A percentile compares a stretch with the other conserved stretches of the same genome.
Evolutionary conservation across 2,329 filamentous ascomycete species (phyloP).

Genomic region (Anisogramma anomala): DNA sequence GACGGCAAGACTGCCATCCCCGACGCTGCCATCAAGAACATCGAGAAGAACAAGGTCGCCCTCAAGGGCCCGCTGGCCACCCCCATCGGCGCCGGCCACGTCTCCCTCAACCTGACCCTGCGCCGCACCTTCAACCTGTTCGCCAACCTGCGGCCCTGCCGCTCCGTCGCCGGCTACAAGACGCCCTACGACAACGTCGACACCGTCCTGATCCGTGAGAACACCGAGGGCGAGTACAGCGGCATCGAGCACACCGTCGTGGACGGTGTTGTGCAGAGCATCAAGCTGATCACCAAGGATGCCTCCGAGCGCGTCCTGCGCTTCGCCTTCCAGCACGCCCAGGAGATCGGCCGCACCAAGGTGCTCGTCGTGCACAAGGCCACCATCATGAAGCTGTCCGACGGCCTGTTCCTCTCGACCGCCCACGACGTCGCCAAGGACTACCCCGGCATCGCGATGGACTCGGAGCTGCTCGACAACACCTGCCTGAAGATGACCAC

Average conservation of each 20-base stretch:
- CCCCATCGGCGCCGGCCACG: slow-evolving; percentile 95
- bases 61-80: slow-evolving; percentile 97
- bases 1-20: slow-evolving; percentile 94
- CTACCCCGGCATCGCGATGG: slow-evolving; percentile 91
- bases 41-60: slow-evolving; percentile 90
- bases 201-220: slow-evolving; percentile 96
- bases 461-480: slow-evolving; percentile 97
- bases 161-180: slow-evolving; percentile 94
- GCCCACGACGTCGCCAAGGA: slow-evolving; percentile 83
- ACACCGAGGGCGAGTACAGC: slow-evolving; percentile 25
- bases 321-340: slow-evolving; percentile 96
- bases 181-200: slow-evolving; percentile 96
- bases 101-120: slow-evolving; percentile 96
- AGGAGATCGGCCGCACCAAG: slow-evolving; percentile 88
- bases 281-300: slow-evolving; percentile 96
- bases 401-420: slow-evolving; percentile 91
- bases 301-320: slow-evolving; percentile 91
- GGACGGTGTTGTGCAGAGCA: slow-evolving; percentile 92
- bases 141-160: slow-evolving; percentile 96
- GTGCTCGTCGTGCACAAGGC: slow-evolving; percentile 98
- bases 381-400: slow-evolving; percentile 99
- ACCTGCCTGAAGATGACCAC: slow-evolving; percentile 98
- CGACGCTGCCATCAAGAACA: slow-evolving; percentile 82
- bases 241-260: slow-evolving; percentile 19
- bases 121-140: slow-evolving; percentile 99